Evolutionary conservation across 2,329 filamentous ascomycete genomes (phyloP).

Genomic region (Cladosporium phlei): DNA sequence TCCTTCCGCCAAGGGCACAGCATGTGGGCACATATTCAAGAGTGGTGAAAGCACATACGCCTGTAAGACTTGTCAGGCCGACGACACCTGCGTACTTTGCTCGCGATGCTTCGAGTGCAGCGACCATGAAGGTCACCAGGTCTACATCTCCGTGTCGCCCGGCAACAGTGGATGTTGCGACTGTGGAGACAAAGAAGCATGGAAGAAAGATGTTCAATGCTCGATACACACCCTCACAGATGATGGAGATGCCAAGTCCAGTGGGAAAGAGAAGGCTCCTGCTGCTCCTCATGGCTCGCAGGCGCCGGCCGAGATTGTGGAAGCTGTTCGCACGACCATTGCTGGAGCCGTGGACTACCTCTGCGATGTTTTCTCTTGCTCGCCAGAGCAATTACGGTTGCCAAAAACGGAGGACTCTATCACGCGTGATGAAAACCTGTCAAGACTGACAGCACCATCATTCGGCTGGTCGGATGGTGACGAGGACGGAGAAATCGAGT

Average conservation of each 20-base stretch:
- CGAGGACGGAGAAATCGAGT: constrained; percentile 57
- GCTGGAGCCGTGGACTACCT: constrained; percentile 85
- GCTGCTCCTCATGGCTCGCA: constrained; percentile 15
- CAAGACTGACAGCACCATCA: constrained; percentile 60
- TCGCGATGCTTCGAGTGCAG: constrained; percentile 92
- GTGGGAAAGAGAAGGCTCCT: constrained; percentile 51
- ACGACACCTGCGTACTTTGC: constrained; percentile 94
- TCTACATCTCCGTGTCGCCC: constrained; percentile 79
- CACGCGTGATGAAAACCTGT: constrained; percentile 71
- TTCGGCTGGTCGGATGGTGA: constrained; percentile 5
- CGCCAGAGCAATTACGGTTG: constrained; percentile 86
- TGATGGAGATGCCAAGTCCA: constrained; percentile 31
- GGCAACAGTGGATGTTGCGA: constrained; percentile 97
- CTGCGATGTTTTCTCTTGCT: constrained; percentile 96
- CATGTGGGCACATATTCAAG: constrained; percentile 97
- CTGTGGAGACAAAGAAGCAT: constrained; percentile 92
- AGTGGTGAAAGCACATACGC: constrained; percentile 87
- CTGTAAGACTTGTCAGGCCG: constrained; percentile 88
- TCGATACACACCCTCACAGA: constrained; percentile 71
- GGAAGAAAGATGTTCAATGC: constrained; percentile 81
- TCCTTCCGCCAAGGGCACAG: constrained; percentile 81
- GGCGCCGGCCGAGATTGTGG: constrained; percentile 69
- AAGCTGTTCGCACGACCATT: constrained; percentile 80
- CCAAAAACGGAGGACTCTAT: constrained; percentile 80
- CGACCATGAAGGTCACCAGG: constrained; percentile 88